Percentiles rank a stretch among this genome's conserved stretches.
These are phyloP conservation scores for Paxillus rubicundulus DNA, from an alignment of 768 basidiomycete genomes.

Conservation along the genomic window DNA sequence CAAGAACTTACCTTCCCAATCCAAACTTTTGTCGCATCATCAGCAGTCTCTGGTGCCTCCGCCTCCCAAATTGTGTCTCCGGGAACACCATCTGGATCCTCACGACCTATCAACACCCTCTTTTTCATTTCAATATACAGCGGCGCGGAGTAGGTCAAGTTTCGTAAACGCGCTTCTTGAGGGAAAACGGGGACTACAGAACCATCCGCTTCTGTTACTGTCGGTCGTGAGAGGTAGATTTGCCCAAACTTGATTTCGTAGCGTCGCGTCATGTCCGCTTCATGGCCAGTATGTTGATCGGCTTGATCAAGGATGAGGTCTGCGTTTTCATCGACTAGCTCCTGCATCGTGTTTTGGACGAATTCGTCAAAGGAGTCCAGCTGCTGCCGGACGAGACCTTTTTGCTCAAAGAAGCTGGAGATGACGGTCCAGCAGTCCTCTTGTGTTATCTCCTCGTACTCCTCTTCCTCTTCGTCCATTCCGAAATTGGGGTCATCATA, in stretches of 20 bases:
- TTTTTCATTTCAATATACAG: slow-evolving; percentile 96
- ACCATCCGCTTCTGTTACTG: slow-evolving; percentile 93
- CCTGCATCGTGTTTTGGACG: slow-evolving; percentile 99
- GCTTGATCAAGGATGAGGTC: slow-evolving; percentile 95
- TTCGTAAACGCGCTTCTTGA: slow-evolving; percentile 92
- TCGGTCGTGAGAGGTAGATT: slow-evolving; percentile 94
- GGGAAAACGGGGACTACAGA: slow-evolving; percentile 92
- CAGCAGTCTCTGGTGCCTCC: slow-evolving; percentile 60
- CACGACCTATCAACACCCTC: slow-evolving; percentile 72
- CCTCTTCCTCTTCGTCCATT: slow-evolving; percentile 52
- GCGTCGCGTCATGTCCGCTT: slow-evolving; percentile 78
- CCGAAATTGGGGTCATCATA: slow-evolving; percentile 62
- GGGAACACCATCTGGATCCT: slow-evolving; percentile 75
- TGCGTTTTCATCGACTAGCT: slow-evolving; percentile 95
- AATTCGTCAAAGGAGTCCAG: slow-evolving; percentile 99
- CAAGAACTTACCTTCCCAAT: slow-evolving; percentile 76
- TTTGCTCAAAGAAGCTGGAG: slow-evolving; percentile 93
- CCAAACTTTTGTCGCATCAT: slow-evolving; percentile 83
- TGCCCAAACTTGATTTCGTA: slow-evolving; percentile 98
- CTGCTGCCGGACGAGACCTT: slow-evolving; percentile 96
- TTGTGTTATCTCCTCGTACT: slow-evolving; percentile 81
- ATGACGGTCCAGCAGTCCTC: slow-evolving; percentile 97
- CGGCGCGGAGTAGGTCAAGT: slow-evolving; percentile 94
- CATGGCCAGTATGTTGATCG: slow-evolving; percentile 91
- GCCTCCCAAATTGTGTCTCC: slow-evolving; percentile 79